Percentiles rank a stretch among this genome's conserved stretches.
Evolutionary conservation across 306 rosid species (phyloP).

Genomic region (Aeschynomene evenia): DNA sequence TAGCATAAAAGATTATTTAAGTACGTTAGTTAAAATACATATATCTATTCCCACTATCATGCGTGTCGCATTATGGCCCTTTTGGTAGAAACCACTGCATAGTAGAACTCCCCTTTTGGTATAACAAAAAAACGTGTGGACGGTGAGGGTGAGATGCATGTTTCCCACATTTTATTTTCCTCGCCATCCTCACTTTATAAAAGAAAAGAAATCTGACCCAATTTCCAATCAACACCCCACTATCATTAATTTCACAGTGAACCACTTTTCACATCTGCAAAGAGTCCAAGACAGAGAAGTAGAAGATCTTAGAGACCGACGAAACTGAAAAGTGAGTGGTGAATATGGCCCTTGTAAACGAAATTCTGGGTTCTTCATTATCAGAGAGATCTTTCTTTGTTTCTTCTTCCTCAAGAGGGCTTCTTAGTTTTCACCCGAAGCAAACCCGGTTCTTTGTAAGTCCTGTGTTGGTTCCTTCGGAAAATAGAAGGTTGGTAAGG

Average conservation of each 20-base stretch:
- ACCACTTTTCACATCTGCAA: conserved; percentile 19
- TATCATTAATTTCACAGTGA: not conserved
- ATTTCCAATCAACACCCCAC: conserved; percentile 27
- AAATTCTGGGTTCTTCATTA: conserved; percentile 49
- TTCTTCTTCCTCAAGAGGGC: conserved; percentile 38
- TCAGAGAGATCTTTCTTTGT: conserved; percentile 44
- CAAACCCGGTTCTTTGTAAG: conserved; percentile 7
- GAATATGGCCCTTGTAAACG: conserved; percentile 63
- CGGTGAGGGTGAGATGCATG: conserved; percentile 44
- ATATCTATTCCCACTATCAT: too few relatives aligned
- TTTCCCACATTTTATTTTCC: conserved; percentile 12
- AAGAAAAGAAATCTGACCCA: conserved; percentile 26
- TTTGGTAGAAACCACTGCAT: too few relatives aligned
- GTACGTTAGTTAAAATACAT: too few relatives aligned
- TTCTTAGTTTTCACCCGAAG: conserved; percentile 28
- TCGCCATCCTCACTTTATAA: not conserved
- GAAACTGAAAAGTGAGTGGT: not conserved
- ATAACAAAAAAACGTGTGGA: conserved; percentile 55
- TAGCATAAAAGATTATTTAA: too few relatives aligned
- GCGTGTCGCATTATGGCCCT: too few relatives aligned
- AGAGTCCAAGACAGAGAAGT: not conserved
- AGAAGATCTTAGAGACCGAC: not conserved
- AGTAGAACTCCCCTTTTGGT: too few relatives aligned
- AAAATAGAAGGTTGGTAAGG: conserved; percentile 31
- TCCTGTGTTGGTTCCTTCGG: conserved; percentile 44